Evolutionary conservation across 116 monocot genomes (phyloP).

Genomic region (Cymodocea nodosa): DNA sequence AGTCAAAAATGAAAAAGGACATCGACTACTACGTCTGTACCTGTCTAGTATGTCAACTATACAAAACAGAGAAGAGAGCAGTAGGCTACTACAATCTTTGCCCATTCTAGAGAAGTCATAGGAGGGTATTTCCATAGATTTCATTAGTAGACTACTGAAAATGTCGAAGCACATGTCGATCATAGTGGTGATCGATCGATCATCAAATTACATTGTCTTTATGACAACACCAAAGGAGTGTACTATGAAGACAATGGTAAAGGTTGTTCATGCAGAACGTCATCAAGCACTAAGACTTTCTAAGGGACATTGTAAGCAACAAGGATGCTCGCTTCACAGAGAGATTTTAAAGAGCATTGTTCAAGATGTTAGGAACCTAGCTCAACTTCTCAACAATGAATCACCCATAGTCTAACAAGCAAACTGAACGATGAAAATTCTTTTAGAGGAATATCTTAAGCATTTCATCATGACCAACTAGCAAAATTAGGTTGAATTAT

Average conservation of each 20-base stretch:
- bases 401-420: conserved; percentile 1
- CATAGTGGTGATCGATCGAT: background rate
- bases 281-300: conserved; percentile 5
- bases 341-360: background rate
- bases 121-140: conserved; percentile 1
- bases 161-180: background rate
- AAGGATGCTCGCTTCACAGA: background rate
- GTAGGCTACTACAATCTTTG: background rate
- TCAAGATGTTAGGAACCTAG: background rate
- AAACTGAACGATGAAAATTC: conserved; percentile 3
- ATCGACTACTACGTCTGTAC: background rate
- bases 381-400: conserved; percentile 2
- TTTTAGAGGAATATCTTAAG: background rate
- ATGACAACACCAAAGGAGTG: background rate
- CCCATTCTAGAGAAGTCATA: background rate
- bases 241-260: too few relatives aligned
- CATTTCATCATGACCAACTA: conserved; percentile 1
- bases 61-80: background rate
- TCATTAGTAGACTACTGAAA: background rate
- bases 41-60: background rate
- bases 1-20: background rate
- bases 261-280: background rate
- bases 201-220: conserved; percentile 2
- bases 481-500: background rate
- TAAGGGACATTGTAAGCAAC: conserved; percentile 8